phyloP scores from a whole-genome alignment of 1,139 yeast species.

The Geotrichum klebahnii region DNA sequence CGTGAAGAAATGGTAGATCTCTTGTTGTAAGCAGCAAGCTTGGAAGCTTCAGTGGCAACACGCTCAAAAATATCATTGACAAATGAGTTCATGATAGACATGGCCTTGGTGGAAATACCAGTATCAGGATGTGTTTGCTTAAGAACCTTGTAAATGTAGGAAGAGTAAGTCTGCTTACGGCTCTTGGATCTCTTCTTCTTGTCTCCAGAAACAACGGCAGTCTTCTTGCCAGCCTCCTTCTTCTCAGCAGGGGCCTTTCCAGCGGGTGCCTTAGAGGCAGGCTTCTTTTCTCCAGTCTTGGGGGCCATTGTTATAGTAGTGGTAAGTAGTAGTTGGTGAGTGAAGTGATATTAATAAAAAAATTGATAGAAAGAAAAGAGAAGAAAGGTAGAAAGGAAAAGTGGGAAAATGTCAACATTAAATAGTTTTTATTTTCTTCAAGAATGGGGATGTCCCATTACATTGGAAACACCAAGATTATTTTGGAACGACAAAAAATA shows the following conservation, averaged over 20 bases:
- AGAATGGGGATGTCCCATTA: too few species aligned
- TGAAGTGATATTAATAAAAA: slow-evolving; percentile 13
- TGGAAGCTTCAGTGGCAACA: slow-evolving; percentile 94
- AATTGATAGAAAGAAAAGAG: slow-evolving; percentile 29
- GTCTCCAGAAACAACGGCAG: slow-evolving; percentile 61
- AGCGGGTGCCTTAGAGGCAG: slow-evolving; percentile 64
- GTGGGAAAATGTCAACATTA: slow-evolving; percentile 9
- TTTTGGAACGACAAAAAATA: too few species aligned
- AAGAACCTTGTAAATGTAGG: slow-evolving; percentile 96
- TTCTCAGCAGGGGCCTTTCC: slow-evolving; percentile 91
- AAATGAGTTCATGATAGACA: slow-evolving; percentile 98
- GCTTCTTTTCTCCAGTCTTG: slow-evolving; percentile 82
- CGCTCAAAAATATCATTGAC: slow-evolving; percentile 69
- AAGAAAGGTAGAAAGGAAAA: slow-evolving; percentile 15
- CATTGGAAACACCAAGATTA: too few species aligned
- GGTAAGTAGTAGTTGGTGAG: neutral
- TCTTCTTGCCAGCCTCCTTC: slow-evolving; percentile 94
- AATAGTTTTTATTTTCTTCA: slow-evolving; percentile 12
- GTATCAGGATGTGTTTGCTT: slow-evolving; percentile 99
- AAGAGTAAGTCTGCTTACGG: slow-evolving; percentile 98
- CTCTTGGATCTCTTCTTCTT: slow-evolving; percentile 93
- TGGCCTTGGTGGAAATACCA: slow-evolving; percentile 98
- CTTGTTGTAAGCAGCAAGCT: slow-evolving; percentile 99
- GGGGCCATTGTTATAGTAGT: slow-evolving; percentile 66
- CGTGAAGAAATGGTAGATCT: slow-evolving; percentile 98